Conservation (phyloP, 257 asterid genomes). For the Datura wrightii region DNA sequence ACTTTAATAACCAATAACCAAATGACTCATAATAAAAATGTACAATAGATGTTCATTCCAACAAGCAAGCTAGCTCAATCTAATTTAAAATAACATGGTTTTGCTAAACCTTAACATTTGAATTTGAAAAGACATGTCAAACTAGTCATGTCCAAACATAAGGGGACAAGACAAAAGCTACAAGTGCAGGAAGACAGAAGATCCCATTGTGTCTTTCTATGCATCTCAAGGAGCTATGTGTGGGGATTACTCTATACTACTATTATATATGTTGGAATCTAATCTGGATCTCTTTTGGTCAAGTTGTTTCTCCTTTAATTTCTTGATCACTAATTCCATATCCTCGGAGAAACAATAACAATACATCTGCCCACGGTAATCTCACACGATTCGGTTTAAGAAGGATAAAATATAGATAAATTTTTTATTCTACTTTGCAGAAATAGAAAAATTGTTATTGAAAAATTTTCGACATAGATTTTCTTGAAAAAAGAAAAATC, state of each 20-base stretch:
- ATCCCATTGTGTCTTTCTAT: not conserved
- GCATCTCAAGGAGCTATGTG: not conserved
- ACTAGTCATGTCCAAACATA: not conserved
- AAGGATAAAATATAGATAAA: too few relatives aligned
- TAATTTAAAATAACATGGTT: not conserved
- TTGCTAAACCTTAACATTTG: not conserved
- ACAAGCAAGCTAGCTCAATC: not conserved
- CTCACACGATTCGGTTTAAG: too few relatives aligned
- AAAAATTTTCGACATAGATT: too few relatives aligned
- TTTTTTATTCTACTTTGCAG: too few relatives aligned
- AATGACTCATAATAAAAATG: not conserved
- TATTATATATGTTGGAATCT: not conserved
- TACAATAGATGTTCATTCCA: not conserved
- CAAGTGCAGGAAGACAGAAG: constrained; percentile 8
- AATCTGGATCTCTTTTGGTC: constrained; percentile 14
- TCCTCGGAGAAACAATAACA: not conserved
- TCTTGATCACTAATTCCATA: not conserved
- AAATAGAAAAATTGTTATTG: too few relatives aligned
- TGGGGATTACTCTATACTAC: not conserved
- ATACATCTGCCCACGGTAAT: too few relatives aligned
- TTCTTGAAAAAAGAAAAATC: not conserved
- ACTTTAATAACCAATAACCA: not conserved
- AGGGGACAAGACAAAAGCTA: not conserved
- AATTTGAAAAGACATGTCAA: constrained; percentile 6
- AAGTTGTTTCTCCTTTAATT: constrained; percentile 3